Evolutionary conservation across 1,284 basidiomycete genomes (phyloP).

Genomic region (Heterobasidion annosum): DNA sequence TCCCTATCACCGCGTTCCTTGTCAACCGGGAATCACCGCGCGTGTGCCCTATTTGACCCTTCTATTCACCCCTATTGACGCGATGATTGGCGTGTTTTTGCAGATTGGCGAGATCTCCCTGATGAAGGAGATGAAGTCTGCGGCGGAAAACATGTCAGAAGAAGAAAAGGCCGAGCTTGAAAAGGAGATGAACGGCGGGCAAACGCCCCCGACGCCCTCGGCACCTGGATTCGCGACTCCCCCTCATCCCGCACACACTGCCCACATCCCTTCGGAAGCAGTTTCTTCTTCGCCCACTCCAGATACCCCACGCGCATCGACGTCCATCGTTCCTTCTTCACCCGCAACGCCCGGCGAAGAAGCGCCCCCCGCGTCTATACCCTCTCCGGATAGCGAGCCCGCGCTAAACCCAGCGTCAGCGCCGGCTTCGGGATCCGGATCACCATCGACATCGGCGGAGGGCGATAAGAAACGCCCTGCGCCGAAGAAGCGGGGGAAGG

Average conservation of each 20-base stretch:
- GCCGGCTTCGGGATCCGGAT: constrained; percentile 1
- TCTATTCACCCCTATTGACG: too few relatives aligned
- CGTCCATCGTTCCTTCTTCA: constrained; percentile 1
- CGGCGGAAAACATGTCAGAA: constrained; percentile 76
- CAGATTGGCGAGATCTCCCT: constrained; percentile 91
- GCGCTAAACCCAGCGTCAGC: constrained; percentile 2
- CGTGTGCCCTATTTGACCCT: too few relatives aligned
- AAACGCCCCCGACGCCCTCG: constrained; percentile 10
- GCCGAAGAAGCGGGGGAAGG: constrained; percentile 46
- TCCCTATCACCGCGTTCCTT: background rate
- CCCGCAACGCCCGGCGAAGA: background rate
- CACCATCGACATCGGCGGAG: constrained; percentile 12
- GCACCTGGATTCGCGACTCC: constrained; percentile 9
- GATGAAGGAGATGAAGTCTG: constrained; percentile 83
- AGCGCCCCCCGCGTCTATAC: background rate
- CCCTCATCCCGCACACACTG: constrained; percentile 1
- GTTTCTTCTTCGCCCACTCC: background rate
- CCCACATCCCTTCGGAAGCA: background rate
- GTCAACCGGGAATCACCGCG: too few relatives aligned
- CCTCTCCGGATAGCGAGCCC: background rate
- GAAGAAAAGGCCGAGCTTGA: constrained; percentile 90
- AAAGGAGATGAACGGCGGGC: constrained; percentile 45
- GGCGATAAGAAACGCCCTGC: constrained; percentile 23
- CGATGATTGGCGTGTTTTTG: background rate
- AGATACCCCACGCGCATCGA: constrained; percentile 1